Conservation (phyloP, 305 asterid genomes). For the Stenogyne calaminthoides region DNA sequence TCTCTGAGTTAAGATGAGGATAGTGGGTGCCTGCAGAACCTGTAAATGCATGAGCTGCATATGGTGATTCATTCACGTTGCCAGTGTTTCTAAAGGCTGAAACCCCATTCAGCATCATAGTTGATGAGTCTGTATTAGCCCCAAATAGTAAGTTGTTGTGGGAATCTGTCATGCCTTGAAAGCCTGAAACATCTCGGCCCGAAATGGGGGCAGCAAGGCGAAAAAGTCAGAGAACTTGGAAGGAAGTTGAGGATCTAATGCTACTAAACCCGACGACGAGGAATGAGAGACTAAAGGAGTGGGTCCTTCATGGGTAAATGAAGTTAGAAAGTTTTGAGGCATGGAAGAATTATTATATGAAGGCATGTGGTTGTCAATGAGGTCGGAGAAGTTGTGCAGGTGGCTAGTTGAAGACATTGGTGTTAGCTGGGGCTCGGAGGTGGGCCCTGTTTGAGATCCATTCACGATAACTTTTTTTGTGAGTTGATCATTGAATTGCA, state of each 20-base stretch:
- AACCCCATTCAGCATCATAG: slow-evolving; percentile 55
- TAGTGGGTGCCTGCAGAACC: slow-evolving; percentile 53
- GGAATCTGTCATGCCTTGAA: slow-evolving; percentile 53
- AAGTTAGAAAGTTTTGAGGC: slow-evolving; percentile 52
- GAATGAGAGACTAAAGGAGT: slow-evolving; percentile 56
- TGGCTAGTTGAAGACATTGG: slow-evolving; percentile 56
- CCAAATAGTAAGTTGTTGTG: slow-evolving; percentile 60
- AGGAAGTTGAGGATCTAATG: slow-evolving; percentile 67
- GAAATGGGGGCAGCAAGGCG: slow-evolving; percentile 60
- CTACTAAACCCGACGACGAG: slow-evolving; percentile 60
- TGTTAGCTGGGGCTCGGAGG: slow-evolving; percentile 54
- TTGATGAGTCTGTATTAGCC: slow-evolving; percentile 50
- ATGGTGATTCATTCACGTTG: slow-evolving; percentile 53
- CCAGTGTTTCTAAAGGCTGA: slow-evolving; percentile 46
- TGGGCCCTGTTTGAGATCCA: slow-evolving; percentile 45
- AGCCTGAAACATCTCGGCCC: slow-evolving; percentile 58
- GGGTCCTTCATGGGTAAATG: slow-evolving; percentile 62
- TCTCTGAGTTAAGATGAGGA: slow-evolving; percentile 60
- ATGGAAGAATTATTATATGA: slow-evolving; percentile 50
- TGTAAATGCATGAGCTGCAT: slow-evolving; percentile 49
- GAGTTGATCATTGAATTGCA: slow-evolving; percentile 52
- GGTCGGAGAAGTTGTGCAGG: slow-evolving; percentile 66
- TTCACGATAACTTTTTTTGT: slow-evolving; percentile 42
- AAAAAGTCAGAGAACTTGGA: slow-evolving; percentile 65
- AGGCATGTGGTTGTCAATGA: slow-evolving; percentile 48